Conservation (phyloP, 2,329 filamentous ascomycete genomes). For the Tolypocladium ophioglossoides region DNA sequence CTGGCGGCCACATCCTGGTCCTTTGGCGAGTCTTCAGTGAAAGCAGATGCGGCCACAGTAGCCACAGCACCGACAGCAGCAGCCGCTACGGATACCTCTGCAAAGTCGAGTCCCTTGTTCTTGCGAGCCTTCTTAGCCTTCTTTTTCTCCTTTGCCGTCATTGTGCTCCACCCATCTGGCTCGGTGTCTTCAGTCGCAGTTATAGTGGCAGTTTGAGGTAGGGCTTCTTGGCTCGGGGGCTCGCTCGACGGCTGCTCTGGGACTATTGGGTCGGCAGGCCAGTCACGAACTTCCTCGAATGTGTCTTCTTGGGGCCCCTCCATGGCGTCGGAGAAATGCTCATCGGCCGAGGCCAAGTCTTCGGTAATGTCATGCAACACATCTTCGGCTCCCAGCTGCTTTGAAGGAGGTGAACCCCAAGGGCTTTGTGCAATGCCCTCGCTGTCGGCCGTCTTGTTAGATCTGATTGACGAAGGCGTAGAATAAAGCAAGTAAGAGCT, state of each 20-base stretch:
- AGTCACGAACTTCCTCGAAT: slow-evolving; percentile 6
- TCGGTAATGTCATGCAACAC: slow-evolving; percentile 14
- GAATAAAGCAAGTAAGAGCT: slow-evolving; percentile 31
- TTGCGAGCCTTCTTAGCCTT: slow-evolving; percentile 11
- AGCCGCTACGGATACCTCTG: slow-evolving; percentile 2
- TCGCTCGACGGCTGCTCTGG: slow-evolving; percentile 1
- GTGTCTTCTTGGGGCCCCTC: slow-evolving; percentile 14
- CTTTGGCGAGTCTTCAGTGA: slow-evolving; percentile 1
- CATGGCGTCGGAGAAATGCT: slow-evolving; percentile 24
- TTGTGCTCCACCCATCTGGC: slow-evolving; percentile 5
- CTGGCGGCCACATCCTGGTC: slow-evolving; percentile 1
- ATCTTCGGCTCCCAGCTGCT: slow-evolving; percentile 6
- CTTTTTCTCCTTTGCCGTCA: slow-evolving; percentile 10
- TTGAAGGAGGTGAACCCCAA: slow-evolving; percentile 14
- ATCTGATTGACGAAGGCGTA: slow-evolving; percentile 22
- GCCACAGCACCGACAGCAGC: not conserved
- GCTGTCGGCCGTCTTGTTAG: slow-evolving; percentile 13
- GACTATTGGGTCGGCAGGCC: not conserved
- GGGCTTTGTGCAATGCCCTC: slow-evolving; percentile 11
- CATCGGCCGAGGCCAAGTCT: slow-evolving; percentile 22
- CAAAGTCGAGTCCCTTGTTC: slow-evolving; percentile 4
- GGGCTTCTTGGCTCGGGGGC: slow-evolving; percentile 3
- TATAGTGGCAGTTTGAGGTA: slow-evolving; percentile 1
- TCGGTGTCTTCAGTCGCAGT: slow-evolving; percentile 5
- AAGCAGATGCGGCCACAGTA: not conserved